A percentile compares a stretch with the other conserved stretches of the same genome.
These are phyloP conservation scores for Leccinum arenicola DNA, from an alignment of 768 basidiomycete species.

Conservation along the genomic window DNA sequence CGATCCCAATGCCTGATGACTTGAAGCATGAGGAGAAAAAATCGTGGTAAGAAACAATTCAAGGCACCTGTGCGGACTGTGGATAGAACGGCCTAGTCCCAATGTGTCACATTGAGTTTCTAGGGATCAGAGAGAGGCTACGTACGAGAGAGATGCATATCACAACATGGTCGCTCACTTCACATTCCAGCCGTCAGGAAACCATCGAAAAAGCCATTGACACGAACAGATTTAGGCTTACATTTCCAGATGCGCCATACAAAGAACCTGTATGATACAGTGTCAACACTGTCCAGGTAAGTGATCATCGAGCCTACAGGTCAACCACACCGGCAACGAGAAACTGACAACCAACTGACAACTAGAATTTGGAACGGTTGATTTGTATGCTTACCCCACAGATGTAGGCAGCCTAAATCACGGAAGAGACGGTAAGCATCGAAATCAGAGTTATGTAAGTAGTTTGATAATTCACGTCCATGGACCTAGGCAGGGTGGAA, in stretches of 20 bases:
- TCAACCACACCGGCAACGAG: slow-evolving; percentile 2
- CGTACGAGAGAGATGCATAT: slow-evolving; percentile 15
- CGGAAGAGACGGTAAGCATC: not conserved
- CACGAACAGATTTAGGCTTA: not conserved
- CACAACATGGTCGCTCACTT: slow-evolving; percentile 11
- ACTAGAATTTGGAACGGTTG: not conserved
- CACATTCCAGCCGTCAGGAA: not conserved
- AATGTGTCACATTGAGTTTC: not conserved
- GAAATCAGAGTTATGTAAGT: not conserved
- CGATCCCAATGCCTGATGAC: not conserved
- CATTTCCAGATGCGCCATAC: slow-evolving; percentile 21
- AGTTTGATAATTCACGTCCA: slow-evolving; percentile 2
- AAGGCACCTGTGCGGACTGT: slow-evolving; percentile 11
- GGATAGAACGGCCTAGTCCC: slow-evolving; percentile 2
- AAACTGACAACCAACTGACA: not conserved
- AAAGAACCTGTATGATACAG: slow-evolving; percentile 9
- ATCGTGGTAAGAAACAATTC: not conserved
- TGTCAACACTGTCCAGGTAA: not conserved
- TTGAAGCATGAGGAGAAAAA: not conserved
- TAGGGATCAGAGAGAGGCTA: not conserved
- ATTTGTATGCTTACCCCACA: slow-evolving; percentile 6
- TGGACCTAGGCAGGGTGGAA: slow-evolving; percentile 4
- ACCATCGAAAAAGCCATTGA: not conserved
- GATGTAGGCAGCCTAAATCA: slow-evolving; percentile 5
- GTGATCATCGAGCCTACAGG: not conserved